Conservation (phyloP, 192 early-diverging fungal species). For the Spizellomyces sp. region DNA sequence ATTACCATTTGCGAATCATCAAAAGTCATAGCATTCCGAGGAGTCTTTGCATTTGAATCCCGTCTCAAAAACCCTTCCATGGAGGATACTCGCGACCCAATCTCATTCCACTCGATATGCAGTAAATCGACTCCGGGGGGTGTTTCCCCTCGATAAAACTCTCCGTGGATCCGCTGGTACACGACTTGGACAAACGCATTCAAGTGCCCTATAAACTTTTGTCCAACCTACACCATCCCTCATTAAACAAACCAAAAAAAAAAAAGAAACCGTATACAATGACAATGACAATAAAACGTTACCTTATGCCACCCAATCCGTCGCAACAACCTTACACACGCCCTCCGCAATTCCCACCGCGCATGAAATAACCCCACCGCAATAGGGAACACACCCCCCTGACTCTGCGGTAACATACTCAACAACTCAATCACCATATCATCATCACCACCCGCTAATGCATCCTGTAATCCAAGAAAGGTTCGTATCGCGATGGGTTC, state of each 20-base stretch:
- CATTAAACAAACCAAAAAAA: not conserved
- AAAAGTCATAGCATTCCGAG: too few relatives aligned
- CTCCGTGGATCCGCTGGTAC: conserved; percentile 10
- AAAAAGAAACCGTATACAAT: not conserved
- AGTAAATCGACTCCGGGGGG: conserved; percentile 12
- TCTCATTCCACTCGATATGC: not conserved
- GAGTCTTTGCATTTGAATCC: too few relatives aligned
- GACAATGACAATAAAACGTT: not conserved
- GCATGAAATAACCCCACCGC: conserved; percentile 81
- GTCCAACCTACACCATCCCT: conserved; percentile 8
- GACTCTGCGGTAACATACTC: conserved; percentile 71
- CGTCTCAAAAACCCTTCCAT: too few relatives aligned
- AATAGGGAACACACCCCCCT: conserved; percentile 81
- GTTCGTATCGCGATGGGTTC: conserved; percentile 67
- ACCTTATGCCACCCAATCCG: conserved; percentile 70
- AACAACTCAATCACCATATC: conserved; percentile 82
- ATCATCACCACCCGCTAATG: conserved; percentile 66
- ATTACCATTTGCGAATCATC: too few relatives aligned
- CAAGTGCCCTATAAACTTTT: conserved; percentile 25
- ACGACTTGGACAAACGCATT: conserved; percentile 30
- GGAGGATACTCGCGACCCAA: too few relatives aligned
- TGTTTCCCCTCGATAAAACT: conserved; percentile 24
- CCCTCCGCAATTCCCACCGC: conserved; percentile 61
- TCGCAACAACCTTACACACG: conserved; percentile 74
- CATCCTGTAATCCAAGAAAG: conserved; percentile 69